Evolutionary conservation across 2,329 filamentous ascomycete genomes (phyloP), one percentile per base, ranked within the genome.

Genomic region (Rosellinia necatrix): DNA sequence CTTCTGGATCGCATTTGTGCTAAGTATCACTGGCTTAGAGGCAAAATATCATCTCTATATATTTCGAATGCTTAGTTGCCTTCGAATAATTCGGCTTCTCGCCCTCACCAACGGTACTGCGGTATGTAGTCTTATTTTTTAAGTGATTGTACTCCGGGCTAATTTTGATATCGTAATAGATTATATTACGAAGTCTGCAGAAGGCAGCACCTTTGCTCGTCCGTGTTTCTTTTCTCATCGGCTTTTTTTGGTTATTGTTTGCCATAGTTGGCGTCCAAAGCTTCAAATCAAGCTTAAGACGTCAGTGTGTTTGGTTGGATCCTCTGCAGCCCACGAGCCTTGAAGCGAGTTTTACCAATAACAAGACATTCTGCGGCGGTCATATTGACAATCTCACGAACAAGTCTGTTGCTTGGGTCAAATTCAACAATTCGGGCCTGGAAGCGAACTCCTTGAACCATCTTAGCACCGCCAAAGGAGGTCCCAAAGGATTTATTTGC

Each of bases 201-300:
- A 96, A 96, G 70, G 92, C 94, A 1, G 91, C 93, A 0, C 94
- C 96, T 2, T 79, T 96, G 30, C 84, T 99, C 21, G 85, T 97
- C 22, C 91, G 96, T 60, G 92, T 99, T 27, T 92, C 91, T 1
- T 97, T 99, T 70, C 79, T 99, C 19, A 92, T 99, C 63, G 84
- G 90, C 12, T 99, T 99, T 75, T 99, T 99, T 75, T 99, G 94
- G 94, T 82, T 99, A 37, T 77, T 97, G 9, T 99, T 99, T 75
- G 94, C 92, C 32, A 97, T 99, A 60, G 87, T 99, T 56, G 96
- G 94, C 5, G 89, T 99, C 19, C 96, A 99, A 71, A 96, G 90
- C 74, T 99, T 99, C 77, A 93, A 93, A 74, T 87, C 89, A 7
- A 93, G 90, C 71, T 74, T 93, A 21, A 84, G 83, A 63, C 87